These are phyloP conservation scores for Cryptococcus sp. DNA, from an alignment of 1,284 basidiomycete genomes.

Conservation along the genomic window DNA sequence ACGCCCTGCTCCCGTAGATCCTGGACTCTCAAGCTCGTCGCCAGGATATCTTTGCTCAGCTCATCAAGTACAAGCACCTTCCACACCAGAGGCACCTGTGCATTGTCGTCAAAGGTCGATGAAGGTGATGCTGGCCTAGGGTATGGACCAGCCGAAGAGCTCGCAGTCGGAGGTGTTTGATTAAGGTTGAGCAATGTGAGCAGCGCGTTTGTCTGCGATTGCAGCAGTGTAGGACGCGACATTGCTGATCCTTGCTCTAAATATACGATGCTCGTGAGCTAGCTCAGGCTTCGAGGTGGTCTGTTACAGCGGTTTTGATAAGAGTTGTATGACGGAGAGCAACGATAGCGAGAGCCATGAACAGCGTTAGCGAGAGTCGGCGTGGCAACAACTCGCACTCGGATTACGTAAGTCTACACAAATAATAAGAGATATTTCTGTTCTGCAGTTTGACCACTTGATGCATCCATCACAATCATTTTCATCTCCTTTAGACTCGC, in stretches of 20 bases:
- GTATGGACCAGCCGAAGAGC: conserved; percentile 35
- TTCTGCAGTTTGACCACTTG: not conserved
- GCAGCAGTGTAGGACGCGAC: conserved; percentile 53
- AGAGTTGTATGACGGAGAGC: too few species aligned
- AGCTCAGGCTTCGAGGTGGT: not conserved
- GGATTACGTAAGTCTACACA: too few species aligned
- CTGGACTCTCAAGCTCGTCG: conserved; percentile 91
- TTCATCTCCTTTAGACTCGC: not conserved
- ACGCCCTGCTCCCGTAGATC: conserved; percentile 95
- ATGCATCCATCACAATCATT: not conserved
- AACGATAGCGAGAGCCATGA: not conserved
- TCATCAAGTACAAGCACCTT: conserved; percentile 96
- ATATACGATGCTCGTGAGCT: not conserved
- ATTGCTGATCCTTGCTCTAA: conserved; percentile 16
- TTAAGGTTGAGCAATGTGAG: conserved; percentile 58
- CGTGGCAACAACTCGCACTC: too few species aligned
- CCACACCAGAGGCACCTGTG: conserved; percentile 82
- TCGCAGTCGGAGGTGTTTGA: conserved; percentile 37
- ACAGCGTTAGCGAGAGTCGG: not conserved
- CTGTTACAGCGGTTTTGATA: too few species aligned
- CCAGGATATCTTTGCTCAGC: conserved; percentile 91
- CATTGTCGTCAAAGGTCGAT: conserved; percentile 37
- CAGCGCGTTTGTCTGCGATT: conserved; percentile 56
- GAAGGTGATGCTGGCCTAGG: conserved; percentile 43
- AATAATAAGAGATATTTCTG: not conserved